Base-by-base conservation (phyloP, 345 rosid species). In the Hypericum androsaemum region DNA sequence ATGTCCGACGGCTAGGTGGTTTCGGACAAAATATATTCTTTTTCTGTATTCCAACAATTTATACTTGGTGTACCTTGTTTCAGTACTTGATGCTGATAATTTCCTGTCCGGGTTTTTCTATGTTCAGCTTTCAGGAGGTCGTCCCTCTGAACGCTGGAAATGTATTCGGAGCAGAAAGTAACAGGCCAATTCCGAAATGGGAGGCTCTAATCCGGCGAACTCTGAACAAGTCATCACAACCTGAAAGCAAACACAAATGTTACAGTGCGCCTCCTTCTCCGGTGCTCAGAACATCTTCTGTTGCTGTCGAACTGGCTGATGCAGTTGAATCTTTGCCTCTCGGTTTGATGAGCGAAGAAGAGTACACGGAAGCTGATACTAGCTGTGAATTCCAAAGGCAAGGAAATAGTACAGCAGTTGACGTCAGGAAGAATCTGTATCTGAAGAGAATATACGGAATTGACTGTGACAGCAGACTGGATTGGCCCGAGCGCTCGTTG, bases 131-230 rank as follows among this genome's bases (percentile, higher is more conserved):
- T 62, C 97, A 94, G 63, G 99, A 94, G 77, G 88, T 94, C 12
- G 99, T 94, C 57, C 97, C 99, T 38, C 47, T 94, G 80, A 94
- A 67, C 77, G 97, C 99, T 17, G 97, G 89, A 37, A 94, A 94
- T 51, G 92, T 94, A 14, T 69, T 94, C 5, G 99, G 99, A 56
- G 94, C 97, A 46, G 99, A 94, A 76, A 94, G 87, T 52, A 64
- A 51, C 64, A 72, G 81, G 57, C 99, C 97, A 9, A 94, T 94
- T 61, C 84, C 75, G 0, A 83, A 70, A 68, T 94, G 99, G 99
- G 99, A 94, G 70, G 80, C 86, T 32, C 69, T 83, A 66, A 86
- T 94, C 53, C 80, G 97, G 43, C 80, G 69, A 77, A 83, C 95
- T 13, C 65, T 94, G 39, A 94, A 94, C 82, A 83, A 79, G 64